Base-by-base conservation (phyloP, 805 yeast species). In the Metschnikowia borealis region DNA sequence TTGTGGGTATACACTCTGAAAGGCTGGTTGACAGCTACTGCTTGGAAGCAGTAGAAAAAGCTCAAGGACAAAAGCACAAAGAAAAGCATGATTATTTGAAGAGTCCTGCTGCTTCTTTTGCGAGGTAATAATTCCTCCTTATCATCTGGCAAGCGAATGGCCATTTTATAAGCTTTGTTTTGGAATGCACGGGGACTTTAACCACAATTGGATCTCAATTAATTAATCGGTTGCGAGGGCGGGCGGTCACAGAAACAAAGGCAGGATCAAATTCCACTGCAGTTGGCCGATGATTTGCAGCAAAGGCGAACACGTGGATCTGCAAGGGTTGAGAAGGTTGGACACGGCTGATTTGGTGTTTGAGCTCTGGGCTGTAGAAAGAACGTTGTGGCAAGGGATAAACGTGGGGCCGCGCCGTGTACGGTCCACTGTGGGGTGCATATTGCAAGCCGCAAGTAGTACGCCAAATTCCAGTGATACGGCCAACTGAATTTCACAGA, bases 1-100 rank as follows among this genome's bases (percentile, higher is more conserved):
- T 78, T 78, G 54, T 78, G 72, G 20, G 78, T 69, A 56, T 76
- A 77, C 33, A 56, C 37, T 13, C 58, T 41, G 42, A 49, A 32
- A 11, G 41, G 15, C 39, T 23, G 39, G 17, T 6, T 5, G 38
- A 20, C 18, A 2, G 32, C 38, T 1, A 38, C 38, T 6, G 45
- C 31, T 14, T 42, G 45, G 10, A 20, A 34, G 14, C 29, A 32
- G 37, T 42, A 33, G n/a, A 33, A 42, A 14, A 42, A 18, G 21
- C 37, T 33, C 5, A 42, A 10, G 11, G 31, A 18, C 11, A 42
- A 14, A 21, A 42, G 11, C 13, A 31, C 37, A 29, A 42, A 33
- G 6, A 42, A n/a, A 34, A 42, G 45, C 45, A 42, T 42, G 11
- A 42, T n/a, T 29, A 29, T 20, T 15, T n/a, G 38, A 18, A 32